Evolutionary conservation across 768 basidiomycete species (phyloP).

Genomic region (Pleurotus eryngii): DNA sequence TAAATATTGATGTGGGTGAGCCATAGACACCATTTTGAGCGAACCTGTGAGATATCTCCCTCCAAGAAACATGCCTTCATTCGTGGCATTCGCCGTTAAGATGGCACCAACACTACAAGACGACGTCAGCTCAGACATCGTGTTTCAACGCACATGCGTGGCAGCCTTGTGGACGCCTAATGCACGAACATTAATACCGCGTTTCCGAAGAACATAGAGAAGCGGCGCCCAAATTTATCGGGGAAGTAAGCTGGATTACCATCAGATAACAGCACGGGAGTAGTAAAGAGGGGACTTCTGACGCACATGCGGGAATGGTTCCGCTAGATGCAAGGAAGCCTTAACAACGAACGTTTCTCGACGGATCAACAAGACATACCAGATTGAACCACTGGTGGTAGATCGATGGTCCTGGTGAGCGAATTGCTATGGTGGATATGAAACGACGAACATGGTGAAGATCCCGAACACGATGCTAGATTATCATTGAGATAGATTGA

Average conservation of each 20-base stretch:
- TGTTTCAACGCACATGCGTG: background rate
- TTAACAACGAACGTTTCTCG: conserved; percentile 1
- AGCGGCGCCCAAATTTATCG: conserved; percentile 46
- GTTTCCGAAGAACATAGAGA: conserved; percentile 49
- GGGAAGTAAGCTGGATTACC: conserved; percentile 35
- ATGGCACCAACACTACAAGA: conserved; percentile 38
- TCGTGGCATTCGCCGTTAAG: conserved; percentile 46
- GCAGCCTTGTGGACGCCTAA: background rate
- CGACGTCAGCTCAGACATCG: conserved; percentile 1
- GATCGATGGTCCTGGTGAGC: background rate
- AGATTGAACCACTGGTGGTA: conserved; percentile 32
- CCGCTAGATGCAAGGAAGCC: conserved; percentile 25
- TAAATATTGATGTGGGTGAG: background rate
- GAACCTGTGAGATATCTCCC: conserved; percentile 49
- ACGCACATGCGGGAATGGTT: conserved; percentile 41
- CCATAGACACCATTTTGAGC: conserved; percentile 3
- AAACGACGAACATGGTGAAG: conserved; percentile 38
- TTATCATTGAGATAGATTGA: background rate
- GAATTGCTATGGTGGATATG: background rate
- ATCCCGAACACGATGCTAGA: conserved; percentile 51
- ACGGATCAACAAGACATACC: conserved; percentile 21
- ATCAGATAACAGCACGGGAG: background rate
- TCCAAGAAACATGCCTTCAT: conserved; percentile 40
- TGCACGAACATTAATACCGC: conserved; percentile 37
- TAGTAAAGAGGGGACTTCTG: background rate